Evolutionary conservation across 768 basidiomycete species (phyloP).

Genomic region (Leccinum sublutescens): DNA sequence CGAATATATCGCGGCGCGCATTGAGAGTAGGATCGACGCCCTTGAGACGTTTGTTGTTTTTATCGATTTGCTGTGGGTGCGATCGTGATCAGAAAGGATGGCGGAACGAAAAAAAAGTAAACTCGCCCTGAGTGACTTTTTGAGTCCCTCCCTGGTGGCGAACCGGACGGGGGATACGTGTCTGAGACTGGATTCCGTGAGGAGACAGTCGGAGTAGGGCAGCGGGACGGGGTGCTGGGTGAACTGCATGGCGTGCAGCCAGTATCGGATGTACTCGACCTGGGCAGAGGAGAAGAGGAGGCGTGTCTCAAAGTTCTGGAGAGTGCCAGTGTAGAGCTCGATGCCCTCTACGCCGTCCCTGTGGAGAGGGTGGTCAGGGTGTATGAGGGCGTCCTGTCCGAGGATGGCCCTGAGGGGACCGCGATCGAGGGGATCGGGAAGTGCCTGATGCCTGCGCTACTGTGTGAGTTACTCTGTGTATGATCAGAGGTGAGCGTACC

Average conservation of each 20-base stretch:
- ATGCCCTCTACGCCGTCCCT: slow-evolving; percentile 61
- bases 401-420: slow-evolving; percentile 67
- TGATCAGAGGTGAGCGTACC: slow-evolving; percentile 39
- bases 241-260: slow-evolving; percentile 72
- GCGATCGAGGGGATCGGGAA: slow-evolving; percentile 59
- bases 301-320: slow-evolving; percentile 71
- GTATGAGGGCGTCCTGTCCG: slow-evolving; percentile 67
- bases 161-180: slow-evolving; percentile 60
- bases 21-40: slow-evolving; percentile 55
- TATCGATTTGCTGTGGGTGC: slow-evolving; percentile 63
- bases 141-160: slow-evolving; percentile 51
- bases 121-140: slow-evolving; percentile 57
- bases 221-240: slow-evolving; percentile 65
- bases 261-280: slow-evolving; percentile 83
- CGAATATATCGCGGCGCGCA: slow-evolving; percentile 62
- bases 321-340: slow-evolving; percentile 74
- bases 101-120: too few relatives aligned
- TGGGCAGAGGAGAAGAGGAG: slow-evolving; percentile 81
- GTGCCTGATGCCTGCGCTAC: slow-evolving; percentile 47
- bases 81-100: neutral
- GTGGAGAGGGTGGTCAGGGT: slow-evolving; percentile 71
- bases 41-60: slow-evolving; percentile 77
- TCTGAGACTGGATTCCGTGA: slow-evolving; percentile 56
- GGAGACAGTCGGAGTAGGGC: slow-evolving; percentile 75
- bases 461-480: neutral